Conservation (phyloP, 306 rosid genomes). For the Spatholobus suberectus region DNA sequence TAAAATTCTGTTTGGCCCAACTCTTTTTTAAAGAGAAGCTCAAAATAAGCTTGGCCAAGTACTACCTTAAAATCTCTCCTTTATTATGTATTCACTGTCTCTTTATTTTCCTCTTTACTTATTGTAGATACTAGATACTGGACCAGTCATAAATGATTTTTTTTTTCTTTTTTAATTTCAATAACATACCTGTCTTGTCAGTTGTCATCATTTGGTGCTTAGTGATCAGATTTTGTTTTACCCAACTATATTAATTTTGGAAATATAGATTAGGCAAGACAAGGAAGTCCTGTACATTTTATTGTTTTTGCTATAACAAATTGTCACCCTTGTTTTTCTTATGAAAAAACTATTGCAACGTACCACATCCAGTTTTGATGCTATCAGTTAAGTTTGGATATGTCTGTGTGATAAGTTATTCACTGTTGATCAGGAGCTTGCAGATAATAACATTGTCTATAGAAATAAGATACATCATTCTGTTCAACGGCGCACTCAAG, state of each 20-base stretch:
- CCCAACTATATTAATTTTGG: neutral
- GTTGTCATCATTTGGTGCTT: constrained; percentile 1
- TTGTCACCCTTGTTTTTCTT: neutral
- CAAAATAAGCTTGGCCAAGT: too few species aligned
- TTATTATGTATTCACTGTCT: neutral
- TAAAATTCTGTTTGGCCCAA: too few species aligned
- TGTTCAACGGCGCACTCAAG: constrained; percentile 70
- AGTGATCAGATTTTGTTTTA: neutral
- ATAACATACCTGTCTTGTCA: neutral
- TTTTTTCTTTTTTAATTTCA: neutral
- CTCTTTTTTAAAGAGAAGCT: too few species aligned
- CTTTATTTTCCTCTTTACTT: neutral
- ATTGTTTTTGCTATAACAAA: neutral
- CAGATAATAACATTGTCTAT: constrained; percentile 74
- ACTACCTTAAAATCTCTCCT: neutral
- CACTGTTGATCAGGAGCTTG: constrained; percentile 65
- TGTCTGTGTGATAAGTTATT: constrained; percentile 6
- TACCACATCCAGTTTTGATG: neutral
- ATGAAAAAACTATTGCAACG: neutral
- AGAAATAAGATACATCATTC: constrained; percentile 81
- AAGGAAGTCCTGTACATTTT: neutral
- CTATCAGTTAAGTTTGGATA: neutral
- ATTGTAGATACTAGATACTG: neutral
- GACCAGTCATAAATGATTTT: neutral
- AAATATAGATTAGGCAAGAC: neutral